Conservation (phyloP, 2,329 filamentous ascomycete species). For the Sporothrix variecibatus region DNA sequence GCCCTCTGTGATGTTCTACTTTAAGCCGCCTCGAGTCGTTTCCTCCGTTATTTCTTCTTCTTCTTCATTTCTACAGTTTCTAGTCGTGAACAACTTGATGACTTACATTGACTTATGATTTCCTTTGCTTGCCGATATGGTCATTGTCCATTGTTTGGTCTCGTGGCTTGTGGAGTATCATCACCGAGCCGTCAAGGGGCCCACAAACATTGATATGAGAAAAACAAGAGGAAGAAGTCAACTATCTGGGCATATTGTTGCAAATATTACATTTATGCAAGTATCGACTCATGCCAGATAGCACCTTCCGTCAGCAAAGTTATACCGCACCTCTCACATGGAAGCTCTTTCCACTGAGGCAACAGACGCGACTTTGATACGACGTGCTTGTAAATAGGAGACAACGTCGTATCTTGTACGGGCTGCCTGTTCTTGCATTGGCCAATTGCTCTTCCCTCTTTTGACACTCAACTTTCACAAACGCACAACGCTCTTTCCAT, state of each 20-base stretch:
- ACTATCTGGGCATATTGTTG: neutral
- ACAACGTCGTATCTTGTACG: neutral
- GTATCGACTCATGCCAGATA: constrained; percentile 1
- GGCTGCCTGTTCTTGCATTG: neutral
- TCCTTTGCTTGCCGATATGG: neutral
- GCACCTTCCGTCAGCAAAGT: neutral
- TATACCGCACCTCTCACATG: neutral
- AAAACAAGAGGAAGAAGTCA: neutral
- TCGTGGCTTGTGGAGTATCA: neutral
- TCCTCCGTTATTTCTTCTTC: neutral
- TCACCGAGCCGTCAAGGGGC: neutral
- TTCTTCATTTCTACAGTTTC: neutral
- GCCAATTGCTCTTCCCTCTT: neutral
- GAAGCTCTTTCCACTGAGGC: neutral
- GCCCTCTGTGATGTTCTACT: neutral
- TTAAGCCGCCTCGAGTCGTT: neutral
- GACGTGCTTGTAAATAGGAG: neutral
- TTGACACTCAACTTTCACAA: neutral
- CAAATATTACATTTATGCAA: neutral
- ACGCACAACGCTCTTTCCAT: neutral
- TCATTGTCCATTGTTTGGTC: neutral
- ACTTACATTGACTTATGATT: neutral
- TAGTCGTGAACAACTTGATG: neutral
- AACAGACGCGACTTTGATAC: neutral
- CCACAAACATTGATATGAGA: neutral